Evolutionary conservation across 192 early-diverging fungal species (phyloP), one percentile per base, ranked within the genome.

Genomic region (Coemansia sp.): DNA sequence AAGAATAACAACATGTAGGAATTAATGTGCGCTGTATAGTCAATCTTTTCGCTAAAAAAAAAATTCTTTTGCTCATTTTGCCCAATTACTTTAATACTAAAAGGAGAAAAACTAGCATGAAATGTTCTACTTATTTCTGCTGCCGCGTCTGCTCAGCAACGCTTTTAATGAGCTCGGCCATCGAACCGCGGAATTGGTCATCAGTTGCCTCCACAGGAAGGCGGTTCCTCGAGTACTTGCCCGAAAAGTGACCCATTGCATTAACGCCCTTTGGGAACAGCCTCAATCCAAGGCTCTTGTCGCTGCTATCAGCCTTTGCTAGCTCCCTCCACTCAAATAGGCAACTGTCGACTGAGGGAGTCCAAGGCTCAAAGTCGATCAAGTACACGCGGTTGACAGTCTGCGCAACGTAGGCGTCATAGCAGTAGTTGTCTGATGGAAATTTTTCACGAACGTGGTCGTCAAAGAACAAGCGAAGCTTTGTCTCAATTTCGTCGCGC

Each of bases 291-390:
- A 79, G 68, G 1, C 8, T 5, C 20, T 48, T 63, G 19, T 31
- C 17, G 24, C 55, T 34, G 13, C 3, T 11, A 12, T 51, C 31
- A 5, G 64, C 60, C 27, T 41, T 40, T 31, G 64, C 31, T 4
- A 84, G 75, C 67, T 97, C 95, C 15, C 84, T 64, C 96, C 96
- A 98, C 9, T 76, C 69, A 70, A 90, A 98, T 15, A 99, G 77
- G 22, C 95, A 81, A 24, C 89, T 73, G 65, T 99, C 98, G 1
- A 96, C 96, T 2, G 82, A 84, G 51, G 80, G 77, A 19, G 84
- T 79, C 77, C 93, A 95, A 0, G 94, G 93, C 81, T 99, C 97
- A 77, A 99, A 93, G 78, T 98, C 96, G 8, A 99, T 80, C 4
- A 99, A 72, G 64, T 86, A 94, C 2, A 90, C 89, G 22, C 83